These are phyloP conservation scores for Suillus bovinus DNA, from an alignment of 768 basidiomycete genomes.

Conservation along the genomic window DNA sequence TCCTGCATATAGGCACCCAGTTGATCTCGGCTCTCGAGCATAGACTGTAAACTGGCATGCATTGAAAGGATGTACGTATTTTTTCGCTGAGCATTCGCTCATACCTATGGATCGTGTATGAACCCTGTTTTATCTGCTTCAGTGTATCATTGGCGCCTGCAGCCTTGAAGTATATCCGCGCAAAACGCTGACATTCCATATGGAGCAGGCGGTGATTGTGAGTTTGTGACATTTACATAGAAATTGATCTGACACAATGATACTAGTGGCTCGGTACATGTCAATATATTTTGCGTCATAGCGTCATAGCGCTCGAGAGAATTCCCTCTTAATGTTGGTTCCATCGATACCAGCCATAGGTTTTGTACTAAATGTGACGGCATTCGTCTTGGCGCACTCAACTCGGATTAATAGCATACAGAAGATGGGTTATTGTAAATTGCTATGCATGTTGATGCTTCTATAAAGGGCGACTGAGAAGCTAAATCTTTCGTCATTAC, in stretches of 20 bases:
- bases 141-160: background rate
- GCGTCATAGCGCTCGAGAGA: background rate
- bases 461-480: background rate
- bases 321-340: background rate
- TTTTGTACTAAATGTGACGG: background rate
- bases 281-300: background rate
- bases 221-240: background rate
- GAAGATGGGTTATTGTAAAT: background rate
- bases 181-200: background rate
- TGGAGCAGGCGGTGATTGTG: background rate
- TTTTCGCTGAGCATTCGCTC: slow-evolving; percentile 1
- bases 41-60: background rate
- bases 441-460: no score
- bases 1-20: slow-evolving; percentile 16
- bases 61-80: slow-evolving; percentile 11
- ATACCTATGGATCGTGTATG: no score
- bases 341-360: slow-evolving; percentile 2
- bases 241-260: background rate
- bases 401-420: background rate
- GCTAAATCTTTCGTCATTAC: background rate
- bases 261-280: no score
- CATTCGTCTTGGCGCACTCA: background rate
- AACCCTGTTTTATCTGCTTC: background rate
- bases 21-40: background rate
- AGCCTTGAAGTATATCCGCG: background rate